Base-by-base conservation (phyloP, 1,284 basidiomycete genomes). In the Trametes sp. region DNA sequence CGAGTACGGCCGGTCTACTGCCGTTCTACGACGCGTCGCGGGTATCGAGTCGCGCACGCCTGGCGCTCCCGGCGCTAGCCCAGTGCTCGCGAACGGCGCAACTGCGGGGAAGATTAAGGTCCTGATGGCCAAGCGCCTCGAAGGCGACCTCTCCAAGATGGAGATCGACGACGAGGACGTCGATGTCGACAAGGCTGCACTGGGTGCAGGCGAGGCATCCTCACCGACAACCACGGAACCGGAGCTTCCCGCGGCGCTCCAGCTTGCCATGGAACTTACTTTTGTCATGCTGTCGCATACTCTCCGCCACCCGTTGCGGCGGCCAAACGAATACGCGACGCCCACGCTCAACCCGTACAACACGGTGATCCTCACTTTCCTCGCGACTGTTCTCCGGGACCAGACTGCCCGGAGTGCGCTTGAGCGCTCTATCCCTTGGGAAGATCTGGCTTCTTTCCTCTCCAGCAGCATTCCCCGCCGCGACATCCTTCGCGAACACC, bases 381-480 rank as follows among this genome's bases (percentile, higher is more conserved):
- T 98, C 16, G 81, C 89, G 0, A 95, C 93, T 0, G 74, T 95
- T 35, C 77, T 89, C 60, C 90, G 90, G 67, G 86, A 93, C 60
- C 72, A 85, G 0, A 79, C 82, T 7, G 86, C 87, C 0, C 82
- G 89, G 29, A 75, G 80, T 0, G 76, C 89, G 3, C 76, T 98
- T 19, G 90, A 94, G 73, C 86, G 90, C 8, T 82, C 84, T 49
- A 81, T 99, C 5, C 96, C 97, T 0, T 99, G 97, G 98, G 81
- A 85, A 7, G 84, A 86, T 31, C 81, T 98, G 46, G 84, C 87
- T 1, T 60, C 70, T 0, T 92, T 96, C 74, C 85, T 95, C 49
- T 76, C 85, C 16, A 84, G 81, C 8, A 59, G 57, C 35, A 81
- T 92, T 10, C 88, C 88, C 1, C 80, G 85, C 59, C 83, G 84